phyloP scores from a whole-genome alignment of 768 basidiomycete species.

The Kwoniella sp. region DNA sequence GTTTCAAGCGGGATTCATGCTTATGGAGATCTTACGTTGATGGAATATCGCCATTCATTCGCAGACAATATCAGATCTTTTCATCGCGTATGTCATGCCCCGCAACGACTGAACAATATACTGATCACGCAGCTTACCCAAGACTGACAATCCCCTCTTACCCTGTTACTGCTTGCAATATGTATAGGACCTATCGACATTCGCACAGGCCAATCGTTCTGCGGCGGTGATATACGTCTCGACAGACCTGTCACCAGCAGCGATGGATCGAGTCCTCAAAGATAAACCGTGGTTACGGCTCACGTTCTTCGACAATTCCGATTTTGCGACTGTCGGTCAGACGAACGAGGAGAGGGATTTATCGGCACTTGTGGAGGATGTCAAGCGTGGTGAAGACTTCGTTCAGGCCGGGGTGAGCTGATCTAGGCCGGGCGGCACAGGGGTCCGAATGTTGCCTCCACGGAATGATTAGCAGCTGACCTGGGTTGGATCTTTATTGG shows the following conservation, averaged over 20 bases:
- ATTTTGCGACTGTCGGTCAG: constrained; percentile 48
- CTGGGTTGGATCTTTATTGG: background rate
- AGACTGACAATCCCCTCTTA: background rate
- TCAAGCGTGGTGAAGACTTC: constrained; percentile 52
- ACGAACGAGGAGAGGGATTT: constrained; percentile 24
- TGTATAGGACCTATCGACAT: constrained; percentile 17
- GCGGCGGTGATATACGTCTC: constrained; percentile 50
- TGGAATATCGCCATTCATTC: no score
- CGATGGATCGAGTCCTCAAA: constrained; percentile 27
- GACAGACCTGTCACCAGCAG: constrained; percentile 38
- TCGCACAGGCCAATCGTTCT: constrained; percentile 15
- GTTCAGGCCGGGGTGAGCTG: constrained; percentile 48
- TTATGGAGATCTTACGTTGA: no score
- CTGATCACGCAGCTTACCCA: no score
- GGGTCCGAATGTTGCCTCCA: background rate
- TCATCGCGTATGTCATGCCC: constrained; percentile 39
- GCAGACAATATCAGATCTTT: constrained; percentile 39
- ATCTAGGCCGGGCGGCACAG: constrained; percentile 4
- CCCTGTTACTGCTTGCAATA: background rate
- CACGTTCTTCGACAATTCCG: constrained; percentile 51
- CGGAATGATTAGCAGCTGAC: no score
- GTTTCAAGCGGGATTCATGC: no score
- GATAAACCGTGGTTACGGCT: constrained; percentile 49
- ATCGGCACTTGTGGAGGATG: constrained; percentile 33
- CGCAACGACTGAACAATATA: no score